Evolutionary conservation across 306 rosid species (phyloP), one percentile per base, ranked within the genome.

Genomic region (Morella rubra): DNA sequence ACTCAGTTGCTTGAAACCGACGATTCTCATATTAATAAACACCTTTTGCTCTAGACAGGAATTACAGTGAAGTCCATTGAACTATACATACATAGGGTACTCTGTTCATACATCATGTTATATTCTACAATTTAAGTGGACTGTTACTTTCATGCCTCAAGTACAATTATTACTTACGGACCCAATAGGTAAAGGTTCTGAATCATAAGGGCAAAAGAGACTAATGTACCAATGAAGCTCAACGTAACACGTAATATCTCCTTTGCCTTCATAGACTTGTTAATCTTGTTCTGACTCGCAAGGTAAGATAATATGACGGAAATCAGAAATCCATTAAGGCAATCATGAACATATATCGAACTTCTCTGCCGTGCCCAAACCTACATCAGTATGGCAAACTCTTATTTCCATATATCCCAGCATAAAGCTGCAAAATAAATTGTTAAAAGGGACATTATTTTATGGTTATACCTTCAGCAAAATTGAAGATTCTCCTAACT

Each of bases 311-410:
- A 74, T 75, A 92, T 81, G 79, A 89, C 79, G 41, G 98, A 87
- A 20, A 95, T 81, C 61, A 90, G 81, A 82, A 81, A 90, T 62
- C 98, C 98, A 81, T 73, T 90, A 82, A 95, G 76, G 84, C 97
- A 92, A 83, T 95, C 97, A 79, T 92, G 89, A 59, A 72, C 84
- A 59, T 89, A 85, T 80, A 92, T 82, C 0, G 92, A 77, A 71
- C 82, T 72, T 79, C 97, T 92, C 60, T 86, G 91, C 70, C 84
- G 88, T 73, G 96, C 97, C 98, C 98, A 92, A 79, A 90, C 93
- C 98, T 92, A 82, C 75, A 77, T 9, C 71, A 77, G 65, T 20
- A 72, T 78, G 73, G 76, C 27, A 64, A 27, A 14, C 80, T 71
- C 55, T 58, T 52, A 73, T 62, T 50, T 80, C 10, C 32, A 13